These are phyloP conservation scores for Yarrowia sp. DNA, from an alignment of 805 yeast species.

Conservation along the genomic window DNA sequence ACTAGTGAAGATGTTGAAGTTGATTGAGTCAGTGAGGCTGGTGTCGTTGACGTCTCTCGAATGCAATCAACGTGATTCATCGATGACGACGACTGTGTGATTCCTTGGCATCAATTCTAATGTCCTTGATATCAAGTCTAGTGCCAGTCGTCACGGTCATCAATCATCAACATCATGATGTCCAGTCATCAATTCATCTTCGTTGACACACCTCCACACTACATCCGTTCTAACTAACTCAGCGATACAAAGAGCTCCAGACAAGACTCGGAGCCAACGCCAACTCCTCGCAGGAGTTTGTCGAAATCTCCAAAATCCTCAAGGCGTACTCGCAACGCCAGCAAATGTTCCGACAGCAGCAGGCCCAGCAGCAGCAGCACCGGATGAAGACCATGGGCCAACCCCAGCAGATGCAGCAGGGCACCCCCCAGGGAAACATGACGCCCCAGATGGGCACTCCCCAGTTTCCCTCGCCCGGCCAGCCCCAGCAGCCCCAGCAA, in stretches of 20 bases:
- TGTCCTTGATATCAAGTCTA: too few species aligned
- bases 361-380: slow-evolving; percentile 29
- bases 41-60: too few species aligned
- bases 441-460: slow-evolving; percentile 11
- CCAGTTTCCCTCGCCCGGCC: slow-evolving; percentile 12
- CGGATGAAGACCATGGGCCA: slow-evolving; percentile 23
- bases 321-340: slow-evolving; percentile 44
- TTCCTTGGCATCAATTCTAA: too few species aligned
- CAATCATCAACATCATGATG: too few species aligned
- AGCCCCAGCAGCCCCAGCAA: slow-evolving; percentile 30
- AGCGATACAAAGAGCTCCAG: slow-evolving; percentile 58
- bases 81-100: too few species aligned
- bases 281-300: slow-evolving; percentile 55
- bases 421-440: neutral
- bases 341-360: slow-evolving; percentile 38
- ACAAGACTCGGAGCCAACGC: slow-evolving; percentile 50
- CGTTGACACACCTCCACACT: too few species aligned
- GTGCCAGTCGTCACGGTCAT: too few species aligned
- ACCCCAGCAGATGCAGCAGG: neutral
- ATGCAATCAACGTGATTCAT: too few species aligned
- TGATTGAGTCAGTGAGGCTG: too few species aligned
- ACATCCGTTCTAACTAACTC: slow-evolving; percentile 23
- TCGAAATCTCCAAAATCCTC: slow-evolving; percentile 51
- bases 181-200: too few species aligned
- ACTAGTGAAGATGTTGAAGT: too few species aligned